A percentile compares a stretch with the other conserved stretches of the same genome.
These are phyloP conservation scores for Dictyostelium gargantuum DNA, from an alignment of 208 protist genomes.

Conservation along the genomic window DNA sequence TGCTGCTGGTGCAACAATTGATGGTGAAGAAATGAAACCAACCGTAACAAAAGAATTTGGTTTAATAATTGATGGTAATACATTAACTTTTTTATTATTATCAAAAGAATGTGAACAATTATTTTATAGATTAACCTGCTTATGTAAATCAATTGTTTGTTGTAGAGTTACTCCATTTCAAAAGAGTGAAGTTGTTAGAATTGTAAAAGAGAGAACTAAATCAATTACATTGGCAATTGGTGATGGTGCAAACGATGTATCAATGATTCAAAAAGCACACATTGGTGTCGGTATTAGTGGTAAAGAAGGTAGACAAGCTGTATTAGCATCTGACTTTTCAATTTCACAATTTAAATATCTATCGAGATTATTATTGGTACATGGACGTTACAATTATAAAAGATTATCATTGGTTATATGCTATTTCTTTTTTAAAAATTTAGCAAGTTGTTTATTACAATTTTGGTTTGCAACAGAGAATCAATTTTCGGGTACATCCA, in stretches of 20 bases:
- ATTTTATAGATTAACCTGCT: constrained; percentile 80
- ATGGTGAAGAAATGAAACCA: not conserved
- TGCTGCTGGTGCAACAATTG: not conserved
- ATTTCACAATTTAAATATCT: constrained; percentile 87
- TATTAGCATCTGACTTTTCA: constrained; percentile 93
- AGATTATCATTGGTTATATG: constrained; percentile 60
- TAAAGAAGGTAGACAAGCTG: constrained; percentile 95
- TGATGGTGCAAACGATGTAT: constrained; percentile 96
- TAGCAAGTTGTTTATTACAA: constrained; percentile 30
- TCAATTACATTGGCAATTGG: constrained; percentile 85
- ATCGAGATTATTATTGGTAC: constrained; percentile 69
- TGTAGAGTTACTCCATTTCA: constrained; percentile 94
- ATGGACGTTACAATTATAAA: constrained; percentile 74
- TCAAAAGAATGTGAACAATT: constrained; percentile 14
- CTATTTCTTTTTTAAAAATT: constrained; percentile 84
- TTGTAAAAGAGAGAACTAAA: not conserved
- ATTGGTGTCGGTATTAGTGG: constrained; percentile 97
- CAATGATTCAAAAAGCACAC: constrained; percentile 93
- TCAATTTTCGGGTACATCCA: constrained; percentile 63
- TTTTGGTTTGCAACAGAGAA: constrained; percentile 56
- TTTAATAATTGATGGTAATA: constrained; percentile 82
- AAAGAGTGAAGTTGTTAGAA: constrained; percentile 82
- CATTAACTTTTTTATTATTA: not conserved
- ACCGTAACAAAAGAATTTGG: constrained; percentile 62
- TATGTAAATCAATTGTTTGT: constrained; percentile 92